Evolutionary conservation across 352 stramenopile genomes (phyloP).

Genomic region (Pythium dissimile): DNA sequence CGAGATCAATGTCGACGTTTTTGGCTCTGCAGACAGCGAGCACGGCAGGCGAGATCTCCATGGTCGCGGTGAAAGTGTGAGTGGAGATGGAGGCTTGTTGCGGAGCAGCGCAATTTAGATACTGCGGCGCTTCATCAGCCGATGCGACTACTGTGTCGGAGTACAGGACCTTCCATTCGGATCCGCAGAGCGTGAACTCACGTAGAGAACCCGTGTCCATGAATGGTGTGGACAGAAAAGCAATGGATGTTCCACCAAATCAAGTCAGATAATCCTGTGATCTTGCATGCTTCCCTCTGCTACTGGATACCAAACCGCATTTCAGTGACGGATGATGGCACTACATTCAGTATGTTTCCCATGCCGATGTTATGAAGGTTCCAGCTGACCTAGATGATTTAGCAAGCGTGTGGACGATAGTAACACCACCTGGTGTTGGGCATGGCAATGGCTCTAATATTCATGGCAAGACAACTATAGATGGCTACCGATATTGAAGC

Average conservation of each 20-base stretch:
- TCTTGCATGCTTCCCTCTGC: background rate
- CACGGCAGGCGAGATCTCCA: constrained; percentile 12
- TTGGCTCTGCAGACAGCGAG: constrained; percentile 11
- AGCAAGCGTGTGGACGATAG: background rate
- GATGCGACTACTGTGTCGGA: background rate
- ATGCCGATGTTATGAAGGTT: no score
- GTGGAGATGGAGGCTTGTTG: background rate
- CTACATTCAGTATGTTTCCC: background rate
- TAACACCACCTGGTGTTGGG: background rate
- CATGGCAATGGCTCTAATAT: no score
- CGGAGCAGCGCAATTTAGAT: background rate
- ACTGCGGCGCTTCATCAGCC: no score
- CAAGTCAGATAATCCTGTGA: background rate
- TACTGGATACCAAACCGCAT: background rate
- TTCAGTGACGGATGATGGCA: background rate
- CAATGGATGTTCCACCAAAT: background rate
- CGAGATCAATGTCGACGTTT: constrained; percentile 13
- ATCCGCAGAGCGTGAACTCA: background rate
- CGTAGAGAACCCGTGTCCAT: no score
- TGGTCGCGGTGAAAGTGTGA: background rate
- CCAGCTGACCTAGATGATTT: no score
- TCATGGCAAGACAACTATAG: no score
- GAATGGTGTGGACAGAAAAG: no score
- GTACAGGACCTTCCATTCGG: background rate
- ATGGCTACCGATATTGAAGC: no score